Evolutionary conservation across 2,329 filamentous ascomycete species (phyloP).

Genomic region (Venturia asperata): DNA sequence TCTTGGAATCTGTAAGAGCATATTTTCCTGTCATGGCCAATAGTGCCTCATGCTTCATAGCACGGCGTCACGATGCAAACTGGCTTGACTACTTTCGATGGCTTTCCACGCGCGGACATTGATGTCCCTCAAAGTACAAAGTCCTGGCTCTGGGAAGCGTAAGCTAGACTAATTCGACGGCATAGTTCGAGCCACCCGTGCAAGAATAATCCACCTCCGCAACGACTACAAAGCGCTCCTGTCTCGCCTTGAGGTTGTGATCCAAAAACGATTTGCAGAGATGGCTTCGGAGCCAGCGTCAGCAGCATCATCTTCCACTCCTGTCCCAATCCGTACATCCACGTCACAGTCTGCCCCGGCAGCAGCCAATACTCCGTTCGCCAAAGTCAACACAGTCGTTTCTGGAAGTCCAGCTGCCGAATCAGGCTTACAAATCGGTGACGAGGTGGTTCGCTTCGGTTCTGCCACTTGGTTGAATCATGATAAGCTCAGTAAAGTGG

Average conservation of each 20-base stretch:
- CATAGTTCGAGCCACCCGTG: conserved; percentile 82
- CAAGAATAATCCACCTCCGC: conserved; percentile 78
- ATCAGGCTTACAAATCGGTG: conserved; percentile 73
- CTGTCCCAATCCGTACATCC: conserved; percentile 19
- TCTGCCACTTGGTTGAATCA: conserved; percentile 78
- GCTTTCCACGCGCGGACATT: conserved; percentile 86
- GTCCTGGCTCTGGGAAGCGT: conserved; percentile 8
- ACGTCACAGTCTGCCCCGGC: conserved; percentile 24
- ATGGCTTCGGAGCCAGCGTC: conserved; percentile 42
- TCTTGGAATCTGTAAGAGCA: conserved; percentile 73
- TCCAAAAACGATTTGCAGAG: conserved; percentile 87
- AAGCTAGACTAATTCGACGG: conserved; percentile 21
- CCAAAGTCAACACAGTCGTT: conserved; percentile 80
- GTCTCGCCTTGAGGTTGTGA: conserved; percentile 69
- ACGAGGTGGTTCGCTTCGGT: conserved; percentile 79
- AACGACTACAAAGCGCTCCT: conserved; percentile 94
- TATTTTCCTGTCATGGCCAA: conserved; percentile 9
- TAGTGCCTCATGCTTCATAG: conserved; percentile 42
- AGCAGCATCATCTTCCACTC: conserved; percentile 23
- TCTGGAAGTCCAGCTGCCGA: conserved; percentile 70
- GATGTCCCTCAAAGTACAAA: conserved; percentile 84
- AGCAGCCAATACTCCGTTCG: conserved; percentile 62
- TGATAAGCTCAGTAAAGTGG: conserved; percentile 76
- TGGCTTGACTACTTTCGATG: conserved; percentile 75
- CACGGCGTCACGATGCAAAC: conserved; percentile 93